A percentile compares a stretch with the other conserved stretches of the same genome.
Evolutionary conservation across 306 rosid species (phyloP).

Genomic region (Canavalia ensiformis): DNA sequence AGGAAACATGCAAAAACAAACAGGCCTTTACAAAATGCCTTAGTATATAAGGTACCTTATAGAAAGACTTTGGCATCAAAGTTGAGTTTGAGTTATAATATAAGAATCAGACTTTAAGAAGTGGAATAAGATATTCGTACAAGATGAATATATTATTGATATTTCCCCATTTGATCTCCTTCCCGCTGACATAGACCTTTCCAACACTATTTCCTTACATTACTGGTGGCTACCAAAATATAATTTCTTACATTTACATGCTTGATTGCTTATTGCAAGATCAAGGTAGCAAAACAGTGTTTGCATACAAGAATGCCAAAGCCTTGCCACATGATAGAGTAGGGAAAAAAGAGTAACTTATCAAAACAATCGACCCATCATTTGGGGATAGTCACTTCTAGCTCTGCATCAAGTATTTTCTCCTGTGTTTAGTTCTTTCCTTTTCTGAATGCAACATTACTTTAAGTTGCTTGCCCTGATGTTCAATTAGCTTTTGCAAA

Average conservation of each 20-base stretch:
- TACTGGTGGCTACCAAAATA: not conserved
- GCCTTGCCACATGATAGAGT: slow-evolving; percentile 7
- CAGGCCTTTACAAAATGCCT: no score
- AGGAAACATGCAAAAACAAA: no score
- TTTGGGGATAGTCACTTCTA: slow-evolving; percentile 13
- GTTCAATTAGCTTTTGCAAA: slow-evolving; percentile 50
- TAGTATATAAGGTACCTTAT: no score
- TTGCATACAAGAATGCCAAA: not conserved
- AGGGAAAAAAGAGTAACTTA: not conserved
- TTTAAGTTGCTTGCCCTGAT: slow-evolving; percentile 50
- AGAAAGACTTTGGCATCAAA: no score
- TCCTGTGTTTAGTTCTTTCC: slow-evolving; percentile 32
- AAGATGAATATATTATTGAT: no score
- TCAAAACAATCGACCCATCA: slow-evolving; percentile 32
- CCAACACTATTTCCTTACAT: no score
- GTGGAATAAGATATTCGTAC: no score
- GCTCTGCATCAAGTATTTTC: slow-evolving; percentile 11
- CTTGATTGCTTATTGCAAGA: slow-evolving; percentile 9
- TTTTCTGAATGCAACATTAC: slow-evolving; percentile 44
- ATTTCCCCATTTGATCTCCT: no score
- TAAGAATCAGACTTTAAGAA: no score
- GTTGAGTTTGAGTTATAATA: no score
- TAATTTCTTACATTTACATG: slow-evolving; percentile 21
- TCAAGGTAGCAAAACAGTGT: slow-evolving; percentile 19
- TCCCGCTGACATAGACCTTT: no score